These are phyloP conservation scores for Gymnopus androsaceus DNA, from an alignment of 1,284 basidiomycete genomes.

Conservation along the genomic window DNA sequence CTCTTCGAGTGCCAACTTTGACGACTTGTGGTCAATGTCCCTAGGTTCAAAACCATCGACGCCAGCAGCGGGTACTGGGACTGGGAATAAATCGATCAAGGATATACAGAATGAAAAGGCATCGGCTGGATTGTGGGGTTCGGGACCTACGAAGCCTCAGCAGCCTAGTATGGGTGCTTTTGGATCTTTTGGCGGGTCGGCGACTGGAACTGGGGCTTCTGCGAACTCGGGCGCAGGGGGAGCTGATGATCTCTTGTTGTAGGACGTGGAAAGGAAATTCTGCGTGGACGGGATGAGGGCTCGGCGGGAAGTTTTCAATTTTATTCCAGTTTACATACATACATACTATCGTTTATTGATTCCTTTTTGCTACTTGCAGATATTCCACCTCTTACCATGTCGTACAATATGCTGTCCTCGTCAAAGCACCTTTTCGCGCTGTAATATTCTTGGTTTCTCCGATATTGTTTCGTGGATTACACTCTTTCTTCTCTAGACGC, in stretches of 20 bases:
- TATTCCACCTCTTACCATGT: no score
- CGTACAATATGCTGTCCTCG: no score
- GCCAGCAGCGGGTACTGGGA: conserved; percentile 30
- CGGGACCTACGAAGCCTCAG: conserved; percentile 15
- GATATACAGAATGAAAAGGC: conserved; percentile 87
- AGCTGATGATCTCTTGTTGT: conserved; percentile 57
- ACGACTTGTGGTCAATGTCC: conserved; percentile 89
- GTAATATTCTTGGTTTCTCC: no score
- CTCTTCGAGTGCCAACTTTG: conserved; percentile 64
- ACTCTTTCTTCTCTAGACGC: no score
- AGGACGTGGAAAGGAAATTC: conserved; percentile 17
- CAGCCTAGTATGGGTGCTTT: conserved; percentile 36
- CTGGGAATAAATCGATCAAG: conserved; percentile 75
- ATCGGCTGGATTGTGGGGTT: conserved; percentile 73
- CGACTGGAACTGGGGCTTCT: conserved; percentile 27
- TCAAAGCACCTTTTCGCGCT: no score
- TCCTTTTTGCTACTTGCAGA: no score
- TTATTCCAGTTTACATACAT: no score
- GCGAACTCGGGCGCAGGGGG: conserved; percentile 34
- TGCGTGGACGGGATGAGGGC: not conserved
- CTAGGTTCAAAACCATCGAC: conserved; percentile 44
- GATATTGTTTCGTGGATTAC: no score
- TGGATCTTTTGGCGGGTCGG: conserved; percentile 44
- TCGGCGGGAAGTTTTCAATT: no score
- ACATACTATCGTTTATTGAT: no score